Evolutionary conservation across 441 rosid genomes (phyloP), one percentile per base, ranked within the genome.

Genomic region (Geranium incanum): DNA sequence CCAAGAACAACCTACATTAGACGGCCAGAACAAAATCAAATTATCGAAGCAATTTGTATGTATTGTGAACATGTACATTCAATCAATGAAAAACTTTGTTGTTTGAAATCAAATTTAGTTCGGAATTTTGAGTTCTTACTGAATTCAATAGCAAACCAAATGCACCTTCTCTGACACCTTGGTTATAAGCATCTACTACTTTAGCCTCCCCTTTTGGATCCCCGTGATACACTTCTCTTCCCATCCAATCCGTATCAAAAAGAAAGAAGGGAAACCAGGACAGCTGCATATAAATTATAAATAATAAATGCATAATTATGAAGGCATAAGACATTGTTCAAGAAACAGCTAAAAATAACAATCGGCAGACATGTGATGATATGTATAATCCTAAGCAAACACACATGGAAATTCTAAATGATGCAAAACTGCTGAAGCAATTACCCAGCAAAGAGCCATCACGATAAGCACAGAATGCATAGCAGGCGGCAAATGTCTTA

Each of bases 201-300:
- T 72, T 52, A 63, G 84, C 67, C 76, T 75, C 82, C 73, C 94
- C 94, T n/a, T 81, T 89, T 13, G 99, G 97, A 85, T 95, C 76
- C 66, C 97, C 99, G 72, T 89, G 96, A 81, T 92, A 92, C 67
- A 95, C 96, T 84, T 95, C 97, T 80, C 96, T 88, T 48, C 99
- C 99, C 99, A 95, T 95, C 99, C 99, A 95, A 83, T 95, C 97
- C 33, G 96, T 90, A 83, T 95, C 97, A 69, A 92, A 95, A 70
- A 95, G 87, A 82, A 95, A 90, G 87, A 92, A 90, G 6, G 97
- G 99, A 79, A 95, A 95, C 97, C 97, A 92, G 67, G 97, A 92
- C 72, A 95, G 74, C 97, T 92, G 86, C 88, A 86, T 71, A 75
- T 60, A 80, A 75, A 33, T 28, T 71, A 75, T 60, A 80, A 75